Evolutionary conservation across 73 alveolate genomes (phyloP), one percentile per base, ranked within the genome.

Genomic region (Loxodes magnus): DNA sequence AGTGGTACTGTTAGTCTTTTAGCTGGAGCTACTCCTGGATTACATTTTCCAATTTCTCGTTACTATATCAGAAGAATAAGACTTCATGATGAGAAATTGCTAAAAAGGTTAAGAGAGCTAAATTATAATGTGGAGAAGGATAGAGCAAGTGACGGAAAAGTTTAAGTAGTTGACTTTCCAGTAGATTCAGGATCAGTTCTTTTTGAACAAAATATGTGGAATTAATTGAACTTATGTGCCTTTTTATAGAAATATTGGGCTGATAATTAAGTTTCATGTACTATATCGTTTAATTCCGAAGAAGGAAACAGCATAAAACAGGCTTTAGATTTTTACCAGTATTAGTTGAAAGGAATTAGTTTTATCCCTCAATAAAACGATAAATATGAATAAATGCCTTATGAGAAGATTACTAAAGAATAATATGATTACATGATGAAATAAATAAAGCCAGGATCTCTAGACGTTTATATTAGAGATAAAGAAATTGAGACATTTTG

Each of bases 21-120:
- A 10, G 87, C 87, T 9, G 87, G 87, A 3, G 87, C 79, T 19
- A 64, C 87, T 44, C 78, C 87, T 17, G 87, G 87, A n/a, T 41
- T 72, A 14, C 87, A 72, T 30, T 72, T 53, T 49, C 87, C 87
- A 9, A 63, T 38, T 9, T 25, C 64, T 20, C 50, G 54, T 4
- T 23, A 28, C 29, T 72, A 72, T 55, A 64, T 72, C 5, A 64
- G 87, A 56, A 64, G 87, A 46, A 61, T 72, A 2, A 28, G 87
- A 43, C 50, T 72, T 7, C 43, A 65, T 17, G 30, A 35, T 21
- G 30, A 60, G 6, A 57, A 28, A 3, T 14, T 72, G 23, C 10
- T 61, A 10, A 31, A 50, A 7, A 56, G 56, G 15, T 28, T 72
- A 10, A 9, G 30, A n/a, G 15, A 44, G 25, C 39, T 54, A 20